Base-by-base conservation (phyloP, 2,329 filamentous ascomycete genomes). In the Epichloe sp. region DNA sequence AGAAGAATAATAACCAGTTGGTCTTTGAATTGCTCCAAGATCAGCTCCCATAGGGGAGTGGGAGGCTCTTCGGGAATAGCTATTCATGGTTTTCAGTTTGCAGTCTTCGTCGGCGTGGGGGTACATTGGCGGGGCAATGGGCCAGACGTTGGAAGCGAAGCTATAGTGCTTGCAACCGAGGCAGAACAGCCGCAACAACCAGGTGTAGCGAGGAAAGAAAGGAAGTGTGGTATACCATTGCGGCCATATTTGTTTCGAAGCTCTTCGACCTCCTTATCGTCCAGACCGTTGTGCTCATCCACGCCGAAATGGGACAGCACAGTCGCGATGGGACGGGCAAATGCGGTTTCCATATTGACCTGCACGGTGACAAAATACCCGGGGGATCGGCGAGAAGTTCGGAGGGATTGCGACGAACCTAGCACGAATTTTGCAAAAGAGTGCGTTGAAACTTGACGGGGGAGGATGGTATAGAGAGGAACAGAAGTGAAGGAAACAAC, bases 21-120 rank as follows among this genome's bases (percentile, higher is more conserved):
- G 66, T 98, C 93, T 71, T 98, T 96, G 78, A 98, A 98, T 68
- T 98, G 93, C 71, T 98, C 93, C 53, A 98, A 78, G 51, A 98
- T 88, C 56, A 98, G 83, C 71, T 97, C 81, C 93, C 91, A 98
- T 46, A 98, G 68, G 40, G 93, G 93, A 35, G 93, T 98, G 3
- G 93, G 89, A 50, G 93, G 93, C 58, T 98, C 93, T 72, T 98
- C 93, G 44, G 77, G 71, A 55, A 82, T 82, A 46, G 76, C 78
- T 81, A 57, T 43, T 31, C 15, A 38, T 48, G 48, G 44, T 47
- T 49, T 37, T 48, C 35, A 49, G 38, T 17, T 40, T 21, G 44
- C 35, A 49, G 38, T 17, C 34, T 21, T 19, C 15, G 47, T 55
- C 43, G 59, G 56, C 44, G 45, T 36, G 23, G 5, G 34, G 14